These are phyloP conservation scores for Mycena epipterygia DNA, from an alignment of 768 basidiomycete species.

Conservation along the genomic window DNA sequence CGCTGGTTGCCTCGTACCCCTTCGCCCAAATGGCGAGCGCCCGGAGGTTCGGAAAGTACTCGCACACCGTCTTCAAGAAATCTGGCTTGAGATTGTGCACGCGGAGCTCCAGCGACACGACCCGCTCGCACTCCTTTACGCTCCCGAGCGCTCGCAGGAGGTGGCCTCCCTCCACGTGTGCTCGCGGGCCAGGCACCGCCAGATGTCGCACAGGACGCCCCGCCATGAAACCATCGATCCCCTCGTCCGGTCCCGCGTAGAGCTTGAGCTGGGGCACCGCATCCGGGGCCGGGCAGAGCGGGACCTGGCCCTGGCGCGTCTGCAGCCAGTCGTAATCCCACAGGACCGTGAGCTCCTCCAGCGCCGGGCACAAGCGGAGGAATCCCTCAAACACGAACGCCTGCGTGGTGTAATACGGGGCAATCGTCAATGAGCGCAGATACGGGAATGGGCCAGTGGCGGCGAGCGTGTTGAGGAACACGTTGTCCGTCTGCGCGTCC, in stretches of 20 bases:
- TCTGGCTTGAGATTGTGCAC: background rate
- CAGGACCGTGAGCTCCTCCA: background rate
- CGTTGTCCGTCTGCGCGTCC: background rate
- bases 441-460: background rate
- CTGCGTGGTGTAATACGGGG: background rate
- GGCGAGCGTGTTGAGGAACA: background rate
- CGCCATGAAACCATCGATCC: background rate
- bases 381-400: background rate
- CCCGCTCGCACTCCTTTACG: background rate
- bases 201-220: constrained; percentile 4
- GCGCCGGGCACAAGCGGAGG: background rate
- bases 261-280: background rate
- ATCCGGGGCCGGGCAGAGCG: background rate
- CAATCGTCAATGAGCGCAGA: constrained; percentile 2
- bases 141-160: background rate
- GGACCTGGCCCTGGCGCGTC: background rate
- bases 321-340: too few relatives aligned
- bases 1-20: background rate
- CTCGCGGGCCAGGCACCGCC: background rate
- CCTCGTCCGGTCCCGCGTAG: constrained; percentile 2
- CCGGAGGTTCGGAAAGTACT: constrained; percentile 2
- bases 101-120: constrained; percentile 17
- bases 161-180: background rate
- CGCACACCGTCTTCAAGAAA: background rate
- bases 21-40: constrained; percentile 6